Conservation (phyloP, 1,139 yeast genomes). For the Debaryomyces robertsiae region DNA sequence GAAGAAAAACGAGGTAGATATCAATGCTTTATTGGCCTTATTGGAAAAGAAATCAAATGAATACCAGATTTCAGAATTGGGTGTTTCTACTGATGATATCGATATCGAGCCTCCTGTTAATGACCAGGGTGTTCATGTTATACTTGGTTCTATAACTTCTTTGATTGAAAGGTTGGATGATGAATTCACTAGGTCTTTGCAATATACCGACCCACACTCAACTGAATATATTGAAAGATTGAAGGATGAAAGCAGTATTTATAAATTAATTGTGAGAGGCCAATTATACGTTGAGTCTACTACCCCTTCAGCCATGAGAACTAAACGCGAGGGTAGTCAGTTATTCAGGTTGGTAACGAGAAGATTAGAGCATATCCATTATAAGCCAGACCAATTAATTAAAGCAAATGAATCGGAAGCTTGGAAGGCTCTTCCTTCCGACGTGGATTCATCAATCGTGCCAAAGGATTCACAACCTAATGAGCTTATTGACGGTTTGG, state of each 20-base stretch:
- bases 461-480: slow-evolving; percentile 35
- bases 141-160: slow-evolving; percentile 84
- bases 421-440: slow-evolving; percentile 52
- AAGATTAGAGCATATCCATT: slow-evolving; percentile 91
- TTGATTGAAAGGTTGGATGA: slow-evolving; percentile 93
- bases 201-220: slow-evolving; percentile 91
- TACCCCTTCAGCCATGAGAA: slow-evolving; percentile 46
- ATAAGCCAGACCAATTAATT: slow-evolving; percentile 82
- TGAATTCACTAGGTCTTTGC: slow-evolving; percentile 86
- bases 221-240: slow-evolving; percentile 90
- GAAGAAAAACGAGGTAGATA: slow-evolving; percentile 69
- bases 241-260: slow-evolving; percentile 80
- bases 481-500: slow-evolving; percentile 63
- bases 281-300: slow-evolving; percentile 82
- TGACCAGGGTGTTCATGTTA: slow-evolving; percentile 64
- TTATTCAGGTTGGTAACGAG: slow-evolving; percentile 77
- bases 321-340: slow-evolving; percentile 52
- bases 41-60: slow-evolving; percentile 61
- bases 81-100: slow-evolving; percentile 74
- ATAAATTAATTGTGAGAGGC: slow-evolving; percentile 76
- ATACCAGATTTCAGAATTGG: slow-evolving; percentile 79
- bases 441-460: slow-evolving; percentile 34
- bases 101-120: slow-evolving; percentile 76
- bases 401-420: slow-evolving; percentile 68
- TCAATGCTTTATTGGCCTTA: slow-evolving; percentile 61